A percentile compares a stretch with the other conserved stretches of the same genome.
Conservation (phyloP, 208 protist species). For the Trypanosoma rangeli region DNA sequence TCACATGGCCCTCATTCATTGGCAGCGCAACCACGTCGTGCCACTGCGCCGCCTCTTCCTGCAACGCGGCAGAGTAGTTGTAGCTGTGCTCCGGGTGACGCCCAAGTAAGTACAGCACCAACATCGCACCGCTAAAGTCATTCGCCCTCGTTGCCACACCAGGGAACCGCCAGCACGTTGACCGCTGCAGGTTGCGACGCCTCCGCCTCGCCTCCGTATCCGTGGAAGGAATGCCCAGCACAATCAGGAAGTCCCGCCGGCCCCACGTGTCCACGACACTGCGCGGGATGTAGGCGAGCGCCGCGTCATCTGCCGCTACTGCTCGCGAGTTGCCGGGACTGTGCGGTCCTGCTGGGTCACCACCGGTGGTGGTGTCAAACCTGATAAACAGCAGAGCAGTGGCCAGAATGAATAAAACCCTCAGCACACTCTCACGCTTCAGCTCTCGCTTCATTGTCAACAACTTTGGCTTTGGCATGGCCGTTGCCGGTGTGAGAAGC, state of each 20-base stretch:
- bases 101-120: slow-evolving; percentile 31
- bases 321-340: no score
- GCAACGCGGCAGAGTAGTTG: slow-evolving; percentile 29
- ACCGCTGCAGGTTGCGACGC: slow-evolving; percentile 38
- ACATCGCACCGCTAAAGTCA: slow-evolving; percentile 29
- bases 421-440: no score
- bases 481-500: no score
- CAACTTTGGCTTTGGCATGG: no score
- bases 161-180: slow-evolving; percentile 39
- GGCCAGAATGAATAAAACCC: no score
- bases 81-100: slow-evolving; percentile 14
- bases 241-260: slow-evolving; percentile 22
- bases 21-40: no score
- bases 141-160: slow-evolving; percentile 41
- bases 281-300: background rate
- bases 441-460: no score
- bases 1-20: no score
- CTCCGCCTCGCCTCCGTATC: slow-evolving; percentile 28
- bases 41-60: no score
- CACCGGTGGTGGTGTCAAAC: no score
- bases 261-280: background rate
- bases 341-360: no score
- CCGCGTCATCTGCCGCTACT: background rate
- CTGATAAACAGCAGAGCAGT: no score
- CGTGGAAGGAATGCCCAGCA: slow-evolving; percentile 46